phyloP scores from a whole-genome alignment of 495 filamentous ascomycete species.

The Letharia columbiana region DNA sequence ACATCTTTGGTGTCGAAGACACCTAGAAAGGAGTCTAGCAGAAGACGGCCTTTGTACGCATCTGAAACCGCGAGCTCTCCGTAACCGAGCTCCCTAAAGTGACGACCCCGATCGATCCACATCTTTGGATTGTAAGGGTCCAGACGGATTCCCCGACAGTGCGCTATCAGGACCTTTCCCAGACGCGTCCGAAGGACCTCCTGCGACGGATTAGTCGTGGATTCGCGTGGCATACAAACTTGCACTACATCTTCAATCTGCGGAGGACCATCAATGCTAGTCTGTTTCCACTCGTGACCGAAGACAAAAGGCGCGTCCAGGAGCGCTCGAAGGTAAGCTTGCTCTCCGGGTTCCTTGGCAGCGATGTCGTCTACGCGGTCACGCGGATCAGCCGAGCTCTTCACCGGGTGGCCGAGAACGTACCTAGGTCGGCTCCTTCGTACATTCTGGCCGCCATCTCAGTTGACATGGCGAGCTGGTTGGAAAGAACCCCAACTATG shows the following conservation, averaged over 20 bases:
- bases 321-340: not conserved
- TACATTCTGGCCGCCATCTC: not conserved
- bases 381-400: slow-evolving; percentile 30
- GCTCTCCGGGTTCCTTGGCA: not conserved
- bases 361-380: slow-evolving; percentile 2
- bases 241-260: too few species aligned
- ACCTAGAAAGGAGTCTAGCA: not conserved
- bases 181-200: too few species aligned
- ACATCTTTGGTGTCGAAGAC: too few species aligned
- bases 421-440: slow-evolving; percentile 30
- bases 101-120: not conserved
- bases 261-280: not conserved
- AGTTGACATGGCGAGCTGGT: too few species aligned
- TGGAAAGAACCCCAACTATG: too few species aligned
- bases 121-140: not conserved
- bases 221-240: too few species aligned
- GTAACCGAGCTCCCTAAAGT: not conserved
- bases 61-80: slow-evolving; percentile 2
- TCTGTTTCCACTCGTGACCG: not conserved
- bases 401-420: slow-evolving; percentile 25
- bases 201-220: too few species aligned
- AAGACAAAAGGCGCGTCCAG: not conserved
- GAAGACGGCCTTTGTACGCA: not conserved
- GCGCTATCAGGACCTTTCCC: not conserved
- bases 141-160: not conserved